Base-by-base conservation (phyloP, 192 early-diverging fungal genomes). In the Pilaira anomala region DNA sequence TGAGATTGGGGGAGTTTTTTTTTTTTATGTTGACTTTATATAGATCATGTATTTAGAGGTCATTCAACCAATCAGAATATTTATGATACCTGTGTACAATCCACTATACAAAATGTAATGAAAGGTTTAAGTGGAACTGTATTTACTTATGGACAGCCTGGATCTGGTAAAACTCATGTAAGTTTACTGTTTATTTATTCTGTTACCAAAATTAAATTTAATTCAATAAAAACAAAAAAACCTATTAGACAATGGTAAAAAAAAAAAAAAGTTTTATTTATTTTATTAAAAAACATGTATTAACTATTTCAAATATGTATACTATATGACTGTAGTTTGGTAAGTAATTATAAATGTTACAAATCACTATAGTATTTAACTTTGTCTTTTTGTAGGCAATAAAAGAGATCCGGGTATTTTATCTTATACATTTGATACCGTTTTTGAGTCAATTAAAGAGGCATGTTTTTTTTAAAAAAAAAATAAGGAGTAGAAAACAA, bases 21-120 rank as follows among this genome's bases (percentile, higher is more conserved):
- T 21, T 39, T 39, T 26, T 58, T 1, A 40, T 41, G 22, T 22
- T 22, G 3, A 39, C 3, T 13, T 24, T 22, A 58, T 41, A 13
- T 58, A 58, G 56, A 58, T 58, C 39, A 40, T 58, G 40, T 58
- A 24, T 58, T 58, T 42, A 58, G 56, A 42, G 56, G 33, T 1
- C 9, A 21, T 24, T 6, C 33, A 41, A 42, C 40, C 7, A 58
- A 58, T 58, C 29, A 42, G 16, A 19, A 58, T 12, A 21, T 58
- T 8, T 58, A 22, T 26, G 39, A 58, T 58, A 25, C 56, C 40
- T 40, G 56, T 42, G 56, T 22, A 7, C 40, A 42, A 14, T 12
- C 39, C 3, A 22, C 22, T 21, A 33, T 58, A 22, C 29, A 36
- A 57, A 29, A 36, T 57, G 55, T 57, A 24, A 18, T 57, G 33